Evolutionary conservation across 2,329 filamentous ascomycete species (phyloP).

Genomic region (Cercospora sesami): DNA sequence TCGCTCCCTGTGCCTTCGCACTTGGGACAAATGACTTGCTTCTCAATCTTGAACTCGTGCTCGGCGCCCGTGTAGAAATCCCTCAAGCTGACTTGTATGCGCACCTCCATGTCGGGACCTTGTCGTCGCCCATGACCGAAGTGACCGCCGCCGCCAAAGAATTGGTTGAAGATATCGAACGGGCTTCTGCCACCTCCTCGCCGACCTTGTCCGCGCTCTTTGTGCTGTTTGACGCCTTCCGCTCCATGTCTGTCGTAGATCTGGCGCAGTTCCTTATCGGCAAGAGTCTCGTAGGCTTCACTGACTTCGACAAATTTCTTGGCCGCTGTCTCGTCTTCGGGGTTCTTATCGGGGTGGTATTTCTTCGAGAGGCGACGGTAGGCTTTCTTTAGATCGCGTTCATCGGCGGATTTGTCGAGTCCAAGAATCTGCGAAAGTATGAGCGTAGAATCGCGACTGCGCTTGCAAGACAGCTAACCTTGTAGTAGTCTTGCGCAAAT

Average conservation of each 20-base stretch:
- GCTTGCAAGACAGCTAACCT: constrained; percentile 45
- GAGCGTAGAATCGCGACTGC: constrained; percentile 28
- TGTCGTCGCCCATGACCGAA: constrained; percentile 68
- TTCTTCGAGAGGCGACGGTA: constrained; percentile 93
- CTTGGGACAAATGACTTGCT: constrained; percentile 89
- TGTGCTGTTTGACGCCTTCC: constrained; percentile 81
- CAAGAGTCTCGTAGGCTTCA: constrained; percentile 92
- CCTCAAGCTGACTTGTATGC: constrained; percentile 72
- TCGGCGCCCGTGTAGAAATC: constrained; percentile 92
- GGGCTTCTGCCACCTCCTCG: constrained; percentile 70
- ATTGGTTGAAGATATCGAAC: constrained; percentile 93
- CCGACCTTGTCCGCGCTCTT: constrained; percentile 66
- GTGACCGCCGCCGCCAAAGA: constrained; percentile 90
- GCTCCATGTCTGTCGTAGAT: constrained; percentile 95
- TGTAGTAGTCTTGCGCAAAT: constrained; percentile 72
- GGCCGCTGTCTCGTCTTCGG: constrained; percentile 75
- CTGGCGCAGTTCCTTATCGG: constrained; percentile 72
- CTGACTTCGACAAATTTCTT: constrained; percentile 92
- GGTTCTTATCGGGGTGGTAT: constrained; percentile 97
- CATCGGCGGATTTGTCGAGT: constrained; percentile 73
- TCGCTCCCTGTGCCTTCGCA: constrained; percentile 84
- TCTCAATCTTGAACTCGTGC: constrained; percentile 86
- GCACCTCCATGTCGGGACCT: constrained; percentile 86
- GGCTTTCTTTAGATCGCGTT: constrained; percentile 88
- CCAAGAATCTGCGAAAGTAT: constrained; percentile 67